Percentiles rank a stretch among this genome's conserved stretches.
phyloP scores from a whole-genome alignment of 73 alveolate species.

The Breviolum minutum region DNA sequence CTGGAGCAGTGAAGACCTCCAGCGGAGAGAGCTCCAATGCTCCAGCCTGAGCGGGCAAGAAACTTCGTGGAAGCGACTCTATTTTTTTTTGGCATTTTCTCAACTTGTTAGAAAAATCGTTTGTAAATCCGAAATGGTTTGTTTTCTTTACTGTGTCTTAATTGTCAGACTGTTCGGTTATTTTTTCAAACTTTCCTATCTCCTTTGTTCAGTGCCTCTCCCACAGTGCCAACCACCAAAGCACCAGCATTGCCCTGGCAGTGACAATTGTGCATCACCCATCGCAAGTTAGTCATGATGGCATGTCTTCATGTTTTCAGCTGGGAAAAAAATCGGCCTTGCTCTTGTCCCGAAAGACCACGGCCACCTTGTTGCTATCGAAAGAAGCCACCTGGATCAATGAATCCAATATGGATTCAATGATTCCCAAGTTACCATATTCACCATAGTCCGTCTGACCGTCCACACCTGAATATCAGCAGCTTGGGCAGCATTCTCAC shows the following conservation, averaged over 20 bases:
- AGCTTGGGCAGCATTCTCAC: slow-evolving; percentile 85
- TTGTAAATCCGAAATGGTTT: too few relatives aligned
- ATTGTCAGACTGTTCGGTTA: not conserved
- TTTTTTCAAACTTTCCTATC: not conserved
- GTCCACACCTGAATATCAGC: slow-evolving; percentile 35
- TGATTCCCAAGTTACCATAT: not conserved
- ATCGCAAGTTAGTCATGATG: not conserved
- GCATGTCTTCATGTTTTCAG: not conserved
- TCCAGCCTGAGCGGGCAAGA: slow-evolving; percentile 37
- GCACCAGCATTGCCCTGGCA: slow-evolving; percentile 87
- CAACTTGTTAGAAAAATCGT: too few relatives aligned
- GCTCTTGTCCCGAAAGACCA: slow-evolving; percentile 90
- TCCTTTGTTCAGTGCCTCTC: slow-evolving; percentile 19
- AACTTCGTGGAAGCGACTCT: not conserved
- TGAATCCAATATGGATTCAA: not conserved
- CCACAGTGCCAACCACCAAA: slow-evolving; percentile 61
- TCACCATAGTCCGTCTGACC: not conserved
- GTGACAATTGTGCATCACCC: not conserved
- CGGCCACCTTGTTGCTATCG: slow-evolving; percentile 69
- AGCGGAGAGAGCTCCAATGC: slow-evolving; percentile 63
- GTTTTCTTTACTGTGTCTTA: not conserved
- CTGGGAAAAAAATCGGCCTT: not conserved
- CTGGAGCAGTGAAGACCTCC: slow-evolving; percentile 90
- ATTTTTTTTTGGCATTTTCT: too few relatives aligned
- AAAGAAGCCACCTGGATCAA: slow-evolving; percentile 52